A percentile compares a stretch with the other conserved stretches of the same genome.
phyloP scores from a whole-genome alignment of 2,329 filamentous ascomycete genomes.

The Talaromyces sp. region DNA sequence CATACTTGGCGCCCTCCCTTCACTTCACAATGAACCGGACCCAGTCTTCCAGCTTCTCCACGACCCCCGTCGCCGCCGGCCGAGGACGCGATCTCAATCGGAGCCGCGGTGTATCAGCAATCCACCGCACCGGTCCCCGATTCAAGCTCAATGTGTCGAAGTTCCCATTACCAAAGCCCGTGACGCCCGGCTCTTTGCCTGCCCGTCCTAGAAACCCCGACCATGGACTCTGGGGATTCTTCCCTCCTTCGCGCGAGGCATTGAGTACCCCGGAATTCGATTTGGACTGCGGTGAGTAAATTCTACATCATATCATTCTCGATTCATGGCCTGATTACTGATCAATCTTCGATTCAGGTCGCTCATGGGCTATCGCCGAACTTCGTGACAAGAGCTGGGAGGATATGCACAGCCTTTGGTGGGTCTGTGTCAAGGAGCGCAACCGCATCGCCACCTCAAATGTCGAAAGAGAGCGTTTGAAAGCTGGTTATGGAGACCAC shows the following conservation, averaged over 20 bases:
- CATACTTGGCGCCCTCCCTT: constrained; percentile 48
- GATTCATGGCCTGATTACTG: background rate
- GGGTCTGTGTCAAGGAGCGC: constrained; percentile 86
- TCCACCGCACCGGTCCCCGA: constrained; percentile 75
- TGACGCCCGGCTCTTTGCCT: constrained; percentile 56
- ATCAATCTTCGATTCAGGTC: constrained; percentile 51
- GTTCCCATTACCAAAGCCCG: constrained; percentile 72
- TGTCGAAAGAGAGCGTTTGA: constrained; percentile 67
- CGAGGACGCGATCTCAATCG: constrained; percentile 74
- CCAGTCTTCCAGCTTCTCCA: constrained; percentile 51
- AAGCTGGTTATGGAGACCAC: constrained; percentile 72
- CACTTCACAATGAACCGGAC: constrained; percentile 39
- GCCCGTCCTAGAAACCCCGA: constrained; percentile 62
- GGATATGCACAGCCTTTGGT: constrained; percentile 90
- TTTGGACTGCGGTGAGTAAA: constrained; percentile 63
- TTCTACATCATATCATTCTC: too few species aligned
- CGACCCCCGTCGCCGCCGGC: constrained; percentile 55
- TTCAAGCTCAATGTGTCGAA: constrained; percentile 74
- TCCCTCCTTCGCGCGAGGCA: constrained; percentile 69
- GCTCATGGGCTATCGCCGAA: constrained; percentile 83
- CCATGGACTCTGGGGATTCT: constrained; percentile 93
- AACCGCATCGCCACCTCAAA: constrained; percentile 83
- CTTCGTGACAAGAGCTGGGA: constrained; percentile 89
- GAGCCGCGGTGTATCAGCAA: constrained; percentile 76
- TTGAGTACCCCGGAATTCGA: constrained; percentile 73